Conservation (phyloP, 441 rosid species). For the Eutrema salsugineum region DNA sequence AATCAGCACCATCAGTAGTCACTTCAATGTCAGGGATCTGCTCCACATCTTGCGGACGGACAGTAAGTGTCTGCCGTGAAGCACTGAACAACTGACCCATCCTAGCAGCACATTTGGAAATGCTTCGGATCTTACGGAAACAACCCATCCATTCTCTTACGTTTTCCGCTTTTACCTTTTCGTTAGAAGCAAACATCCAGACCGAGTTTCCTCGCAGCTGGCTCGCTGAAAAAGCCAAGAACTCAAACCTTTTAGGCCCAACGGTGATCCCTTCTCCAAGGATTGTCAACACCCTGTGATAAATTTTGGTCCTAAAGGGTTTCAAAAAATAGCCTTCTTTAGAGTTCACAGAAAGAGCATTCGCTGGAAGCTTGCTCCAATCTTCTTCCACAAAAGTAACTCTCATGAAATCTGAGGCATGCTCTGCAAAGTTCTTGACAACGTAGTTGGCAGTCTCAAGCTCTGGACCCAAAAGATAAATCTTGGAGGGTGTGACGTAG, state of each 20-base stretch:
- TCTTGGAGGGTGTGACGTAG: conserved; percentile 72
- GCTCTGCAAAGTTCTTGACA: conserved; percentile 66
- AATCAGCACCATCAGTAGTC: conserved; percentile 56
- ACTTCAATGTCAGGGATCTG: conserved; percentile 78
- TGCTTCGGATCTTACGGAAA: conserved; percentile 70
- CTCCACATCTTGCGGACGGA: conserved; percentile 74
- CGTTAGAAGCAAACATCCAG: conserved; percentile 97
- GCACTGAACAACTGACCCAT: conserved; percentile 98
- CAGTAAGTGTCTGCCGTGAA: conserved; percentile 64
- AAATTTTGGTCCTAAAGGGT: conserved; percentile 68
- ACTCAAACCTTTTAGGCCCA: conserved; percentile 72
- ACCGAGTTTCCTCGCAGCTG: conserved; percentile 89
- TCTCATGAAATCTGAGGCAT: conserved; percentile 80
- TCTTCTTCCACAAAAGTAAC: conserved; percentile 94
- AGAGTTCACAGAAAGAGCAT: conserved; percentile 62
- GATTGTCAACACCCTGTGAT: conserved; percentile 63
- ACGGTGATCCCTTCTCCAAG: conserved; percentile 73
- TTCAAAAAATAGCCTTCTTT: conserved; percentile 61
- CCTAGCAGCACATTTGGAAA: conserved; percentile 96
- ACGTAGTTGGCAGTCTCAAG: conserved; percentile 84
- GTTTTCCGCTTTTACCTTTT: conserved; percentile 62
- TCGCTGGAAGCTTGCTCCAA: conserved; percentile 79
- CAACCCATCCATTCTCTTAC: conserved; percentile 98
- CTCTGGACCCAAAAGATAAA: conserved; percentile 94
- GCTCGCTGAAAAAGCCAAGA: conserved; percentile 96